Base-by-base conservation (phyloP, 2,329 filamentous ascomycete genomes). In the Mycogone perniciosa region DNA sequence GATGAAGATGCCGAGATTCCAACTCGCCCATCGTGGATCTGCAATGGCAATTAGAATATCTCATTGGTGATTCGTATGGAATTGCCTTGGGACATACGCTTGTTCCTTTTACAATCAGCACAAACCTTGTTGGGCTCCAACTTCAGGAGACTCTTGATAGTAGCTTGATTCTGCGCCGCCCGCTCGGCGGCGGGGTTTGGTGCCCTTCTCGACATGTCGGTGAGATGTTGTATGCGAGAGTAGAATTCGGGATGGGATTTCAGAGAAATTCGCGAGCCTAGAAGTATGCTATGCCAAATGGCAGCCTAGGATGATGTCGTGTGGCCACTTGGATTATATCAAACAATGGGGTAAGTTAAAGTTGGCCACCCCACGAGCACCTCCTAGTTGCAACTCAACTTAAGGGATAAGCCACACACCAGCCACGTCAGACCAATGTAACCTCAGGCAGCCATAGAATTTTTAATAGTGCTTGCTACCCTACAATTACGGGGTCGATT, bases 1-100 rank as follows among this genome's bases (percentile, higher is more conserved):
- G 64, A 99, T 77, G 67, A 99, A 99, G 65, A 99, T 84, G 62
- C 93, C 93, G 49, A 99, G 74, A 68, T 99, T 99, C 93, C 93
- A 99, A 66, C 90, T 96, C 31, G 93, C 93, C 93, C 93, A 99
- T 86, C 93, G 82, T 54, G 93, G 93, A 74, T 96, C 89, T 95
- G 66, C 38, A 37, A 37, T 13, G 33, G 31, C 29, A 10, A 7
- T 39, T 35, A 20, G n/a, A 34, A 26, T 34, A 41, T 9, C 13
- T 53, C 29, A 50, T n/a, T 13, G 35, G 10, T 27, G 31, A 6
- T 10, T 10, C 27, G 5, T 29, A 42, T 13, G 9, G 9, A 3
- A 7, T n/a, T 38, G 9, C 6, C 3, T n/a, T 30, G 31, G 4
- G 34, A 74, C 85, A 60, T 71, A 95, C 91, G 93, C 71, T 97